A percentile compares a stretch with the other conserved stretches of the same genome.
These are phyloP conservation scores for Pholiota microspora DNA, from an alignment of 768 basidiomycete genomes.

Conservation along the genomic window DNA sequence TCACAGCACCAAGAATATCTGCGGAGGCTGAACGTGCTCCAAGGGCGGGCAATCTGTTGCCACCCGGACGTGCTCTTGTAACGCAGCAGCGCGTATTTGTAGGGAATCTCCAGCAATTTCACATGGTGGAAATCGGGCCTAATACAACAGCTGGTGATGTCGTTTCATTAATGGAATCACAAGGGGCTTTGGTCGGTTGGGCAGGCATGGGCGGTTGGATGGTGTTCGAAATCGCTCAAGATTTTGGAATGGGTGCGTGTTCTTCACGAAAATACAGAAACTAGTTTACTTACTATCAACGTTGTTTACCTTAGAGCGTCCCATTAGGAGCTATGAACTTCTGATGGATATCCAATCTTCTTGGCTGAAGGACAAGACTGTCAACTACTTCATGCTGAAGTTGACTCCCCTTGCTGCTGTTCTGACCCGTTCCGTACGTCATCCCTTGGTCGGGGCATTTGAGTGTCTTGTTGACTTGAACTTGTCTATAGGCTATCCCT, in stretches of 20 bases:
- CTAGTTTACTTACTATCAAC: conserved; percentile 9
- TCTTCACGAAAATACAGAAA: conserved; percentile 1
- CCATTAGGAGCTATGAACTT: conserved; percentile 85
- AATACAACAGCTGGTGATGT: conserved; percentile 74
- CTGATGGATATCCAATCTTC: conserved; percentile 75
- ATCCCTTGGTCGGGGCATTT: background rate
- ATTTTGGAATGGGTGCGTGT: conserved; percentile 86
- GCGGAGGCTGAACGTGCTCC: conserved; percentile 27
- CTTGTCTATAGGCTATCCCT: conserved; percentile 33
- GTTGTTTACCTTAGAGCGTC: conserved; percentile 71
- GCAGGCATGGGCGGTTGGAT: conserved; percentile 75
- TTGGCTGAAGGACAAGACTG: conserved; percentile 82
- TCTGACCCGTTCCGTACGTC: conserved; percentile 59
- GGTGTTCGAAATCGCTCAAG: conserved; percentile 86
- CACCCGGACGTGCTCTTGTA: conserved; percentile 18
- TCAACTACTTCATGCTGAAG: conserved; percentile 81
- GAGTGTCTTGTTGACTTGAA: conserved; percentile 3
- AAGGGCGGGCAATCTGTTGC: conserved; percentile 2
- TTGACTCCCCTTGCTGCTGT: conserved; percentile 61
- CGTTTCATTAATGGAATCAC: conserved; percentile 57
- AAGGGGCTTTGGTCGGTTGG: conserved; percentile 65
- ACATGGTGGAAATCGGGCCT: conserved; percentile 68
- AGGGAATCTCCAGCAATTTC: conserved; percentile 71
- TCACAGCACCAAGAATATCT: conserved; percentile 22
- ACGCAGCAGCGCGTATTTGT: conserved; percentile 76